phyloP scores from a whole-genome alignment of 2,329 filamentous ascomycete species.

The Xylariaceae sp. region DNA sequence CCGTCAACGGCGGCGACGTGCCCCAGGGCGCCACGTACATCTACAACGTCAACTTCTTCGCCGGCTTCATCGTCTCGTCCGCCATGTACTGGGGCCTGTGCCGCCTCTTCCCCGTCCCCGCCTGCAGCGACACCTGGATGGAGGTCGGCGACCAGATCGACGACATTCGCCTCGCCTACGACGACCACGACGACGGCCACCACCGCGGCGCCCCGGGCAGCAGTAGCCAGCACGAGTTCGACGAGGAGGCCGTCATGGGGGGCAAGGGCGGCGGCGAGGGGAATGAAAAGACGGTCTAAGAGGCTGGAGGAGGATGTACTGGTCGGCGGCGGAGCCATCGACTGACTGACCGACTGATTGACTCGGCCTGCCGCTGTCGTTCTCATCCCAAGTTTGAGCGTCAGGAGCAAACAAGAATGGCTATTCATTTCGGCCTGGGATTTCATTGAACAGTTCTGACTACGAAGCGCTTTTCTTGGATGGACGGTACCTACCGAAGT shows the following conservation, averaged over 20 bases:
- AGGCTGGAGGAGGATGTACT: too few species aligned
- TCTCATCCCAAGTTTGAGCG: too few species aligned
- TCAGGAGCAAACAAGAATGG: too few species aligned
- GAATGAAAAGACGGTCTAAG: background rate
- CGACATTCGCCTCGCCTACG: constrained; percentile 42
- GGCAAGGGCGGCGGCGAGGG: background rate
- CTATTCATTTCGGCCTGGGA: too few species aligned
- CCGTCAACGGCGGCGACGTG: constrained; percentile 56
- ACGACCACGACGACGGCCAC: constrained; percentile 27
- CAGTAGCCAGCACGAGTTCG: background rate
- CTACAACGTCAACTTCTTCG: constrained; percentile 88
- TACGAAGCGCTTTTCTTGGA: too few species aligned
- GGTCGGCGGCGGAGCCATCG: too few species aligned
- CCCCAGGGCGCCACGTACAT: constrained; percentile 76
- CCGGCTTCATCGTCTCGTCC: constrained; percentile 66
- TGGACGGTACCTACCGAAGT: too few species aligned
- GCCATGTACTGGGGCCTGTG: constrained; percentile 64
- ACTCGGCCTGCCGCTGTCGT: too few species aligned
- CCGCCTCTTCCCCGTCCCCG: constrained; percentile 62
- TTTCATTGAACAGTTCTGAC: too few species aligned
- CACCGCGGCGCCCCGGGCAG: too few species aligned
- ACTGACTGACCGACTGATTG: too few species aligned
- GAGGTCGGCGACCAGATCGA: constrained; percentile 39
- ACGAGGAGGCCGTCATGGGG: background rate
- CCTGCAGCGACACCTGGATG: constrained; percentile 63